A percentile compares a stretch with the other conserved stretches of the same genome.
These are phyloP conservation scores for Termitomyces sp. DNA, from an alignment of 768 basidiomycete species.

Conservation along the genomic window DNA sequence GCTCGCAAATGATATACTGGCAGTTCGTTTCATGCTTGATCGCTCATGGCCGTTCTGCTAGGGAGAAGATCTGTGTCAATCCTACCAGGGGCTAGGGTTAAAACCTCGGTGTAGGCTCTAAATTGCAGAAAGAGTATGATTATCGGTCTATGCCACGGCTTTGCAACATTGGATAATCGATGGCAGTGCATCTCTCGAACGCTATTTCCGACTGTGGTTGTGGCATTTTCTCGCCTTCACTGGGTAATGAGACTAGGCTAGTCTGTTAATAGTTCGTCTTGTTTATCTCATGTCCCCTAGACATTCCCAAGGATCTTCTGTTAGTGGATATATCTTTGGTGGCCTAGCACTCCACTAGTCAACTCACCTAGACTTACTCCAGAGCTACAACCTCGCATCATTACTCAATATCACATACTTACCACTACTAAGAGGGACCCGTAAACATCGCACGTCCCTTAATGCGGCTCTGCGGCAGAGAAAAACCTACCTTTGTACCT, in stretches of 20 bases:
- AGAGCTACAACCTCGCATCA: not conserved
- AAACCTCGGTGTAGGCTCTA: not conserved
- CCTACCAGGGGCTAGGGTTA: not conserved
- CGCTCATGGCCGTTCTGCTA: not conserved
- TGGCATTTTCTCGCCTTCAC: not conserved
- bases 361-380: not conserved
- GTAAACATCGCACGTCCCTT: not conserved
- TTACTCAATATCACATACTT: not conserved
- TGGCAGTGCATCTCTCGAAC: too few species aligned
- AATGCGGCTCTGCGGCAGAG: not conserved
- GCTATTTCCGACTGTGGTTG: too few species aligned
- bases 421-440: not conserved
- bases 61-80: not conserved
- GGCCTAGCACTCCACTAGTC: too few species aligned
- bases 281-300: not conserved
- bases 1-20: not conserved
- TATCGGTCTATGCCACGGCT: not conserved
- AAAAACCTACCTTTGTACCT: too few species aligned
- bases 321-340: not conserved
- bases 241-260: too few species aligned
- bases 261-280: not conserved
- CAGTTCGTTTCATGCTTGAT: not conserved
- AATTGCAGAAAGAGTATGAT: not conserved
- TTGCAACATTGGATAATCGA: not conserved
- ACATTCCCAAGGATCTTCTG: not conserved